These are phyloP conservation scores for Phanerodontia chrysosporium DNA, from an alignment of 768 basidiomycete species.

Conservation along the genomic window DNA sequence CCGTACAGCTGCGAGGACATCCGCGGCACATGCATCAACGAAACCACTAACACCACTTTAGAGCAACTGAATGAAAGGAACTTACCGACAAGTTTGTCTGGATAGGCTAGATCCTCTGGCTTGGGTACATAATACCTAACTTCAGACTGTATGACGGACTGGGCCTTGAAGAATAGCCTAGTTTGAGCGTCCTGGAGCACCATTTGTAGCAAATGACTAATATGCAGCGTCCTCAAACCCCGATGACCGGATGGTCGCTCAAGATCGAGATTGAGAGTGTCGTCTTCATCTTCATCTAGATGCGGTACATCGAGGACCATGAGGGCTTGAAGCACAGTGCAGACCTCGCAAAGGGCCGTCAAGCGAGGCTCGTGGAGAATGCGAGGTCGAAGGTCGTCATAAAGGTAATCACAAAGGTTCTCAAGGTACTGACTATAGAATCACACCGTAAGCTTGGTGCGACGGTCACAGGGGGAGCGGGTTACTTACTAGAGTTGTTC, in stretches of 20 bases:
- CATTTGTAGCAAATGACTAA: conserved; percentile 79
- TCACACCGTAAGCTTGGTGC: background rate
- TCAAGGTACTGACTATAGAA: conserved; percentile 78
- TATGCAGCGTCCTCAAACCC: conserved; percentile 63
- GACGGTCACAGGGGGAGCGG: background rate
- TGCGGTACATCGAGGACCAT: conserved; percentile 84
- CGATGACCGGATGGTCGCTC: conserved; percentile 30
- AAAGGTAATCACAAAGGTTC: conserved; percentile 87
- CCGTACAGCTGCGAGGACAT: conserved; percentile 35
- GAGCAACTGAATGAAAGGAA: conserved; percentile 12
- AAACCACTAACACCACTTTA: background rate
- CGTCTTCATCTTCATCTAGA: conserved; percentile 30
- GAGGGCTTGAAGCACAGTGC: conserved; percentile 91
- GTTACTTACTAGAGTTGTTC: conserved; percentile 59
- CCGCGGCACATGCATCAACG: background rate
- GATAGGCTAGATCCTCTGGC: conserved; percentile 80
- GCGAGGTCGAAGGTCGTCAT: conserved; percentile 92
- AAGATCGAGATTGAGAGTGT: conserved; percentile 38
- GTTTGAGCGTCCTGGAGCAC: conserved; percentile 96
- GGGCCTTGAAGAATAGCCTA: conserved; percentile 91
- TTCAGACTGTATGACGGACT: conserved; percentile 84
- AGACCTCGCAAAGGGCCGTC: conserved; percentile 87
- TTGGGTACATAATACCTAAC: conserved; percentile 80
- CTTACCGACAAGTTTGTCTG: conserved; percentile 73
- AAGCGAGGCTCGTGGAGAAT: conserved; percentile 91